A percentile compares a stretch with the other conserved stretches of the same genome.
Evolutionary conservation across 2,329 filamentous ascomycete genomes (phyloP).

Genomic region (Fusarium sp.): DNA sequence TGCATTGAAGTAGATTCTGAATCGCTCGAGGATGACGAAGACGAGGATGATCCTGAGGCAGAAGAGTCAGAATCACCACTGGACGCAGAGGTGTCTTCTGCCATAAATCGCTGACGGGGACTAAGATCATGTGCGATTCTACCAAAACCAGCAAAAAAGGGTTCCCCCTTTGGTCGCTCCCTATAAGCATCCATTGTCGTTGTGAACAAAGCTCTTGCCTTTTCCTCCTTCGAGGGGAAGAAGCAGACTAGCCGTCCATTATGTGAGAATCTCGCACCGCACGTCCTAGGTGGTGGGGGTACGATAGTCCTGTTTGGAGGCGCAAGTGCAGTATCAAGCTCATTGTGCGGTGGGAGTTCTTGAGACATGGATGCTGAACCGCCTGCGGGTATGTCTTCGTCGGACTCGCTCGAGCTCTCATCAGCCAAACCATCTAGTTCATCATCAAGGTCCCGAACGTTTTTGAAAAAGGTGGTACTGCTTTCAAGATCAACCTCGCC

Average conservation of each 20-base stretch:
- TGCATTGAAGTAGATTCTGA: conserved; percentile 73
- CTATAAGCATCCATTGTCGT: conserved; percentile 58
- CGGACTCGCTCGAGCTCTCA: conserved; percentile 88
- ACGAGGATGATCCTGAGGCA: conserved; percentile 60
- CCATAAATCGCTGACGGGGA: conserved; percentile 58
- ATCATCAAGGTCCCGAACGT: conserved; percentile 71
- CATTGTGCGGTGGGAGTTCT: conserved; percentile 66
- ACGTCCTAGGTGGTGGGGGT: conserved; percentile 67
- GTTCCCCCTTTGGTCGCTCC: conserved; percentile 64
- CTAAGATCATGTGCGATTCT: conserved; percentile 64
- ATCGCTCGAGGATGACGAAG: conserved; percentile 67
- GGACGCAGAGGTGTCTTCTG: conserved; percentile 63
- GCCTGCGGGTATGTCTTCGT: conserved; percentile 64
- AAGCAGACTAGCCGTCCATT: conserved; percentile 74
- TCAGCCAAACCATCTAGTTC: conserved; percentile 68
- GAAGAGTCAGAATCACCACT: conserved; percentile 64
- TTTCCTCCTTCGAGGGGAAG: conserved; percentile 75
- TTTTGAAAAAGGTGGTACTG: conserved; percentile 71
- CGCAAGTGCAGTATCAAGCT: conserved; percentile 64
- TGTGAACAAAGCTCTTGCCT: conserved; percentile 62
- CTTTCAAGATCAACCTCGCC: conserved; percentile 71
- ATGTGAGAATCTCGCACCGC: conserved; percentile 70
- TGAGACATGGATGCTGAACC: conserved; percentile 71
- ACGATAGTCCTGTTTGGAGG: conserved; percentile 63
- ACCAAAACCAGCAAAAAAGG: conserved; percentile 68